Base-by-base conservation (phyloP, 1,284 basidiomycete genomes). In the Lentinula novae-zelandiae region DNA sequence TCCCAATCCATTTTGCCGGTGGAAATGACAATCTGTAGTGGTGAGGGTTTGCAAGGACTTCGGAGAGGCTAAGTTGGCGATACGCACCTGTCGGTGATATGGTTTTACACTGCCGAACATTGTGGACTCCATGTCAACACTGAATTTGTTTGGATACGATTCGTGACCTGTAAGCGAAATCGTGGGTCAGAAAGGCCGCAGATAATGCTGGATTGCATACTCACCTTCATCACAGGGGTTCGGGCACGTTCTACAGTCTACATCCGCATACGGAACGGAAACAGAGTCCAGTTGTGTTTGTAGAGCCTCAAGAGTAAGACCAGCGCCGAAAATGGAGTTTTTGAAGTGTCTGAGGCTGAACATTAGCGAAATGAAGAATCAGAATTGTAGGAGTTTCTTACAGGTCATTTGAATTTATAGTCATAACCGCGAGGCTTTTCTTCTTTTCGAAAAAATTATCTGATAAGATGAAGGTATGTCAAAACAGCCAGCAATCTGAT, bases 1-100 rank as follows among this genome's bases (percentile, higher is more conserved):
- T 84, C 82, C 95, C 94, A 96, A 74, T 96, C 92, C 33, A 85
- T 82, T 75, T 91, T 89, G 13, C 92, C 93, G 0, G 93, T 96
- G 1, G 93, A 95, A 59, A 97, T 92, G 34, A 96, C 80, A 38
- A 94, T 80, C 87, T 93, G 64, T 34, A 53, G 55, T 48, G 53
- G 38, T 17, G 38, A 44, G 56, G 60, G 60, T 60, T 17, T 15
- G 40, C 4, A 61, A 53, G 53, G 58, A 34, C 62, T 58, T 51
- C 46, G 33, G 55, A 12, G 40, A 53, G 59, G 58, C 34, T 40
- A 22, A 50, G 33, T 33, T 46, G 9, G 42, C 9, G 31, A 31
- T 6, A 53, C 60, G 33, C 39, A 89, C 90, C 79, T 92, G 89
- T 46, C 91, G 86, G 58, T 84, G 82, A 68, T 92, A 94, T 1